Base-by-base conservation (phyloP, 768 basidiomycete species). In the Phanerochaete carnosa region DNA sequence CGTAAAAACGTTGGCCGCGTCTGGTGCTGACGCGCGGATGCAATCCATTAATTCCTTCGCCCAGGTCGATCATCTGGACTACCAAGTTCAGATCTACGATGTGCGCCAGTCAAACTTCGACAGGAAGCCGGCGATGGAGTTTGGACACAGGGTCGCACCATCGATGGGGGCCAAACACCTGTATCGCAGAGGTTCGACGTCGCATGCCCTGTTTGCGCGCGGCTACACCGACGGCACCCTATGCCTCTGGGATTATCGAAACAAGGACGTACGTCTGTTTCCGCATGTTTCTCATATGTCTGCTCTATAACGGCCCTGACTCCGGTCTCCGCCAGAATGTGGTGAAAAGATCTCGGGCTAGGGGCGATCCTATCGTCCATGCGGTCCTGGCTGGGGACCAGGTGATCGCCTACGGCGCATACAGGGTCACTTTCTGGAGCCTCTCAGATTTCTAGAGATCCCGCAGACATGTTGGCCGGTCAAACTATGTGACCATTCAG, bases 31-130 rank as follows among this genome's bases (percentile, higher is more conserved):
- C 57, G 57, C 57, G 57, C 33, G 35, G 46, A 45, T 45, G 23
- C 39, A 45, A 23, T 53, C 26, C 33, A 35, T 28, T 43, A 25
- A 6, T 28, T 57, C 19, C 28, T 26, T 49, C 54, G 32, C 54
- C 23, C 65, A 84, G 83, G 73, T 84, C 58, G 75, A 78, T 61
- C 79, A 80, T 67, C 72, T 80, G 56, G 79, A 82, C 62, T 70
- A 72, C 49, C 83, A 85, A 68, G 73, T 83, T 22, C 75, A 79
- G 55, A 62, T 83, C 37, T 85, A 74, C 63, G 85, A 85, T 65
- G 65, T 69, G 52, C 75, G 82, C 55, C 73, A 66, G 60, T 69
- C 69, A 28, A 70, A 70, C 29, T 81, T 81, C 61, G 66, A 73
- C 63, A 66, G 74, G 60, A 60, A 70, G 39, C 76, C 83, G 49